Base-by-base conservation (phyloP, 2,329 filamentous ascomycete species). In the Hypoxylon sp. region DNA sequence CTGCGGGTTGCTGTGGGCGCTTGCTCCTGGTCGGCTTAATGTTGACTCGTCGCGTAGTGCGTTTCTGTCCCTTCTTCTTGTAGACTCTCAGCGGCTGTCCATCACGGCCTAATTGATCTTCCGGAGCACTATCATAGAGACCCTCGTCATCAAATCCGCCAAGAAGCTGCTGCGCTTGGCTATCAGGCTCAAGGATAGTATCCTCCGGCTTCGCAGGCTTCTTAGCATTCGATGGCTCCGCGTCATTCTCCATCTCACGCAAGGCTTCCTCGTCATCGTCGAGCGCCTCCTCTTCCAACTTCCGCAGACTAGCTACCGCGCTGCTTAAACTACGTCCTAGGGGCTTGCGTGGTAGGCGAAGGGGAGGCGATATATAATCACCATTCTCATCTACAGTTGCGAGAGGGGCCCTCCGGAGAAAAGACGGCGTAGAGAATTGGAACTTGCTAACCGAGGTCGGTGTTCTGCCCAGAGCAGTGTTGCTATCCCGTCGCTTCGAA, bases 41-140 rank as follows among this genome's bases (percentile, higher is more conserved):
- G 65, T 90, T 93, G 60, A 87, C 84, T 51, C 85, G 83, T 68
- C 90, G 84, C 2, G 93, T 95, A 60, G 92, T 93, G 67, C 93
- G 85, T 82, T 96, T 96, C 77, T 92, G 87, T 0, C 92, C 92
- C 82, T 92, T 93, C 86, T 96, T 96, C 84, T 94, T 95, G 83
- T 87, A 95, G 1, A 87, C 79, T 59, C 85, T 87, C 38, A 89
- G 77, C 2, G 89, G 89, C 68, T 86, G 83, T 1, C 89, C 89
- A 72, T 88, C 81, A n/a, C 82, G 82, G 57, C 82, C 87, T 11
- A 85, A 62, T 2, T 77, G 75, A 0, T 82, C 80, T 38, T 86
- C 85, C n/a, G 87, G 85, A 2, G 80, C 81, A 67, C 85, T 86
- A 75, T 90, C 89, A 73, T 87, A 86, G 65, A 83, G 73, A 6